phyloP scores from a whole-genome alignment of 2,329 filamentous ascomycete species.

The Ceratocystis eucalypticola region DNA sequence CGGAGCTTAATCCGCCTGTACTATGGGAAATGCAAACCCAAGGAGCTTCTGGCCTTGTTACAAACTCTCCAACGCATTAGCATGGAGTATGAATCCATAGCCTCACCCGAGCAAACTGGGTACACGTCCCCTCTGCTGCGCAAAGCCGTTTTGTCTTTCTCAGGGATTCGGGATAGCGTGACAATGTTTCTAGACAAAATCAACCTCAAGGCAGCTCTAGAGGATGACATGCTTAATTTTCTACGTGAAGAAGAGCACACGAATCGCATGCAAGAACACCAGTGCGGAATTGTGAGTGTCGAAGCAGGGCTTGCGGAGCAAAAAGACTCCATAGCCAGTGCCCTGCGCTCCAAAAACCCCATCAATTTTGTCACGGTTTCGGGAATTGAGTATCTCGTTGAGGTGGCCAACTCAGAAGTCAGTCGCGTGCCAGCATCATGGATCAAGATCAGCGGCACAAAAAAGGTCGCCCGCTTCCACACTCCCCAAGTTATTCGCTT shows the following conservation, averaged over 20 bases:
- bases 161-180: conserved; percentile 60
- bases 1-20: conserved; percentile 90
- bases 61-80: conserved; percentile 76
- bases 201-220: conserved; percentile 67
- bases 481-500: conserved; percentile 78
- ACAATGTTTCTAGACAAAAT: conserved; percentile 69
- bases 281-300: conserved; percentile 79
- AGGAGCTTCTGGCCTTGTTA: conserved; percentile 72
- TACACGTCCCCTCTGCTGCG: conserved; percentile 60
- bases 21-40: conserved; percentile 86
- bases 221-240: conserved; percentile 87
- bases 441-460: conserved; percentile 89
- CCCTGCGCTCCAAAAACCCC: conserved; percentile 54
- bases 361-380: conserved; percentile 71
- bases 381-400: conserved; percentile 89
- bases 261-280: conserved; percentile 76
- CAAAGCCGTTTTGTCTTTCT: conserved; percentile 60
- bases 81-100: conserved; percentile 58
- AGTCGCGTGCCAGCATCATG: conserved; percentile 87
- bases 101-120: conserved; percentile 49
- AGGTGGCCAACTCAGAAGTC: conserved; percentile 69
- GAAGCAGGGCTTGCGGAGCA: conserved; percentile 80
- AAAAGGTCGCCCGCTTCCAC: conserved; percentile 83
- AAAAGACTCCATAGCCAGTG: conserved; percentile 54
- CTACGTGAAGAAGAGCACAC: conserved; percentile 80